Evolutionary conservation across 2,329 filamentous ascomycete genomes (phyloP).

Genomic region (Gnomoniopsis sp.): DNA sequence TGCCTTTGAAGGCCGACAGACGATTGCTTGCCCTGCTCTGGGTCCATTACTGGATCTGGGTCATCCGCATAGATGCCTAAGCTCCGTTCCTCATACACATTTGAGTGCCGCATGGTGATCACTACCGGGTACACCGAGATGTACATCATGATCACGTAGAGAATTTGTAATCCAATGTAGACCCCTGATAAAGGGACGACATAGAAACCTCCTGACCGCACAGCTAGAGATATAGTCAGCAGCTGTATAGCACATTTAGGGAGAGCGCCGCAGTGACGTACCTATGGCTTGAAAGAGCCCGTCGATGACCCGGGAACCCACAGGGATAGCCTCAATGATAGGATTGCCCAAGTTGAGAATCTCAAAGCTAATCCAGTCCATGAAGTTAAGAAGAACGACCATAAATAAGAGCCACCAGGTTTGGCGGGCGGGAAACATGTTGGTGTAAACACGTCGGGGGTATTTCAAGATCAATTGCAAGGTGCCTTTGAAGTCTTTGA

Average conservation of each 20-base stretch:
- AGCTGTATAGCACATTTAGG: background rate
- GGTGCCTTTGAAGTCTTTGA: slow-evolving; percentile 43
- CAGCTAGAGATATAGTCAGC: slow-evolving; percentile 35
- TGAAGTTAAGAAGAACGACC: slow-evolving; percentile 55
- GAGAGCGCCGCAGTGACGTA: slow-evolving; percentile 31
- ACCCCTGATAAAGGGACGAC: slow-evolving; percentile 57
- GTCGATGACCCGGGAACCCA: slow-evolving; percentile 55
- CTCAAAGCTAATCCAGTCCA: slow-evolving; percentile 65
- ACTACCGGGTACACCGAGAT: slow-evolving; percentile 61
- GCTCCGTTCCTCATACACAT: slow-evolving; percentile 68
- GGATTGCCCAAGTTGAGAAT: slow-evolving; percentile 62
- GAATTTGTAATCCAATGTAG: slow-evolving; percentile 55
- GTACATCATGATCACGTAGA: slow-evolving; percentile 66
- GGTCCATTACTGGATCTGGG: slow-evolving; percentile 5
- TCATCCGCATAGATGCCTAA: slow-evolving; percentile 54
- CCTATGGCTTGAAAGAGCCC: slow-evolving; percentile 62
- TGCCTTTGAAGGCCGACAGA: background rate
- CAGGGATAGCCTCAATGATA: slow-evolving; percentile 47
- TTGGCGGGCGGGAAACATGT: slow-evolving; percentile 59
- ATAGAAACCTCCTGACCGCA: slow-evolving; percentile 64
- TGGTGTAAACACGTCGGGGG: slow-evolving; percentile 57
- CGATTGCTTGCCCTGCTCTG: background rate
- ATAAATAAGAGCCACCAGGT: slow-evolving; percentile 66
- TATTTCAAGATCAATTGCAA: slow-evolving; percentile 53
- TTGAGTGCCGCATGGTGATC: slow-evolving; percentile 64